Evolutionary conservation across 306 rosid genomes (phyloP).

Genomic region (Datisca glomerata): DNA sequence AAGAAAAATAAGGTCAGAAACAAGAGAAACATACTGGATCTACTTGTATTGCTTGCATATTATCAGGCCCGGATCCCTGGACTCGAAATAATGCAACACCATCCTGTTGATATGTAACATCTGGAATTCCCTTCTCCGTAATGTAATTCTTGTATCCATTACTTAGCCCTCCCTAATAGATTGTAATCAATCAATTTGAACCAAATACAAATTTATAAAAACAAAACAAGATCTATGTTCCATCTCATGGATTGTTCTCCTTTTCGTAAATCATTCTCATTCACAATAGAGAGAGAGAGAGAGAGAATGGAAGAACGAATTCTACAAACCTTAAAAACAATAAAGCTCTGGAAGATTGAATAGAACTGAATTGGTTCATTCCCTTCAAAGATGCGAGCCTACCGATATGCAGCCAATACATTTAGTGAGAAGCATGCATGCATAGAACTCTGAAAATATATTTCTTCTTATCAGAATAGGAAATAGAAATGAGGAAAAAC

Average conservation of each 20-base stretch:
- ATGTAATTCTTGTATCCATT: constrained; percentile 60
- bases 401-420: too few relatives aligned
- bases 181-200: background rate
- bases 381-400: constrained; percentile 89
- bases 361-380: constrained; percentile 88
- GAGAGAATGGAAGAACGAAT: background rate
- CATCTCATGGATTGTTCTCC: too few relatives aligned
- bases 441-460: too few relatives aligned
- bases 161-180: constrained; percentile 84
- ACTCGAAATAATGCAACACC: constrained; percentile 58
- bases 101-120: constrained; percentile 67
- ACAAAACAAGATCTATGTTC: too few relatives aligned
- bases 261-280: too few relatives aligned
- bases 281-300: too few relatives aligned
- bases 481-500: constrained; percentile 8
- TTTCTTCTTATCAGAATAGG: background rate
- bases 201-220: too few relatives aligned
- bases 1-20: constrained; percentile 15
- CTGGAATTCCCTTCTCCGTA: constrained; percentile 54
- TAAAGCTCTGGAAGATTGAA: constrained; percentile 91
- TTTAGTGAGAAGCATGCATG: too few relatives aligned
- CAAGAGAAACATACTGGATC: constrained; percentile 50
- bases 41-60: constrained; percentile 82
- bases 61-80: constrained; percentile 69
- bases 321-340: constrained; percentile 62